A percentile compares a stretch with the other conserved stretches of the same genome.
Conservation (phyloP, 2,329 filamentous ascomycete genomes). For the Iodosphaeria phyllophila region DNA sequence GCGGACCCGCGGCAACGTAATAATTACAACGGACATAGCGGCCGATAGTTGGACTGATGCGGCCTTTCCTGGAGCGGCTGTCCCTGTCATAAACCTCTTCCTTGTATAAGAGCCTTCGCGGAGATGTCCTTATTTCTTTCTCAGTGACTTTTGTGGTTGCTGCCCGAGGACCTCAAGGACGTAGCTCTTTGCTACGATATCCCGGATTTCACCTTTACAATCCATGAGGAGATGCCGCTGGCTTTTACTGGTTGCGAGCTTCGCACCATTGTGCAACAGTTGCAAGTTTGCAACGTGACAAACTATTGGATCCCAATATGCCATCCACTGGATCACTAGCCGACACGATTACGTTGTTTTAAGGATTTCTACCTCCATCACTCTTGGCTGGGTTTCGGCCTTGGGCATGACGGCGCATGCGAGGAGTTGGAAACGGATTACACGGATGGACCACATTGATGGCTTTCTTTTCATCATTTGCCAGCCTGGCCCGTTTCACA, state of each 20-base stretch:
- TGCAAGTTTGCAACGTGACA: slow-evolving; percentile 16
- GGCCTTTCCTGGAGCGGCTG: no score
- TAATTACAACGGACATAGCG: slow-evolving; percentile 11
- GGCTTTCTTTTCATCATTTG: slow-evolving; percentile 10
- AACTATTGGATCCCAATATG: slow-evolving; percentile 7
- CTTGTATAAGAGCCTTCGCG: neutral
- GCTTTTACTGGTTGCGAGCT: slow-evolving; percentile 14
- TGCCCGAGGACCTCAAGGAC: slow-evolving; percentile 12
- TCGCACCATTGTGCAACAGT: slow-evolving; percentile 12
- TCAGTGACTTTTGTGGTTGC: slow-evolving; percentile 12
- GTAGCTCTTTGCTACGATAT: slow-evolving; percentile 7
- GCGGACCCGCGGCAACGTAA: slow-evolving; percentile 11
- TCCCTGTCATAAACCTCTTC: neutral
- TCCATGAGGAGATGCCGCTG: no score
- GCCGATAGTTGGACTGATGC: no score
- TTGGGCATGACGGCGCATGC: slow-evolving; percentile 12
- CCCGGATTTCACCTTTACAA: slow-evolving; percentile 10
- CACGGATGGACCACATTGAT: slow-evolving; percentile 11
- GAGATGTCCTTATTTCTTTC: slow-evolving; percentile 9
- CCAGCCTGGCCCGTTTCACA: slow-evolving; percentile 9
- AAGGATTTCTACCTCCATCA: slow-evolving; percentile 10
- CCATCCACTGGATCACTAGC: slow-evolving; percentile 1
- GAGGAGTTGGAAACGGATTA: slow-evolving; percentile 13
- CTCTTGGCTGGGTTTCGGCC: no score
- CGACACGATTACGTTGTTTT: slow-evolving; percentile 1